phyloP scores from a whole-genome alignment of 768 basidiomycete genomes.

The Rhodotorula toruloides region DNA sequence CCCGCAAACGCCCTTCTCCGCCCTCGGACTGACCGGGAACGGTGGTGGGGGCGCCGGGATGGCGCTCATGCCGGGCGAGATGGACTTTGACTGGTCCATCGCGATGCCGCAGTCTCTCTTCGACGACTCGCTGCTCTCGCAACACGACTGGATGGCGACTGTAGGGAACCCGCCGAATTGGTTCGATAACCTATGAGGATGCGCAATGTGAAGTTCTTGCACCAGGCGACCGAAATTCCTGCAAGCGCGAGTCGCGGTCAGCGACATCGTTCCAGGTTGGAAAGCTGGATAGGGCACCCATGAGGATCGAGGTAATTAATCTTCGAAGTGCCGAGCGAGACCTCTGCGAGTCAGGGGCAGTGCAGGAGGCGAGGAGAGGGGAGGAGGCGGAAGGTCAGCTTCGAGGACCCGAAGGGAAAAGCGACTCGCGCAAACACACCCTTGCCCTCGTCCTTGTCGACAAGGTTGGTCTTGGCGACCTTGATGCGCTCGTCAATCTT shows the following conservation, averaged over 20 bases:
- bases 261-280: not conserved
- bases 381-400: slow-evolving; percentile 23
- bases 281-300: not conserved
- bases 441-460: slow-evolving; percentile 89
- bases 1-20: not conserved
- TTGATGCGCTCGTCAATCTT: slow-evolving; percentile 83
- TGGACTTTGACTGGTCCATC: slow-evolving; percentile 8
- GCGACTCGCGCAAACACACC: slow-evolving; percentile 50
- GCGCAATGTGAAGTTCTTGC: slow-evolving; percentile 76
- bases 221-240: slow-evolving; percentile 90
- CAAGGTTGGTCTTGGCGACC: slow-evolving; percentile 78
- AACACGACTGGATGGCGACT: slow-evolving; percentile 10
- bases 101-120: not conserved
- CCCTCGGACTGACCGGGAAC: not conserved
- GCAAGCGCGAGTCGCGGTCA: not conserved
- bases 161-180: no score
- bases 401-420: slow-evolving; percentile 74
- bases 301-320: slow-evolving; percentile 86
- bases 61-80: slow-evolving; percentile 17
- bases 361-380: slow-evolving; percentile 17
- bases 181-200: no score
- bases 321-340: slow-evolving; percentile 49
- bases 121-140: slow-evolving; percentile 9
- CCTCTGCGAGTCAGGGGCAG: not conserved
- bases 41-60: no score